Evolutionary conservation across 257 asterid species (phyloP).

Genomic region (Solanum peruvianum): DNA sequence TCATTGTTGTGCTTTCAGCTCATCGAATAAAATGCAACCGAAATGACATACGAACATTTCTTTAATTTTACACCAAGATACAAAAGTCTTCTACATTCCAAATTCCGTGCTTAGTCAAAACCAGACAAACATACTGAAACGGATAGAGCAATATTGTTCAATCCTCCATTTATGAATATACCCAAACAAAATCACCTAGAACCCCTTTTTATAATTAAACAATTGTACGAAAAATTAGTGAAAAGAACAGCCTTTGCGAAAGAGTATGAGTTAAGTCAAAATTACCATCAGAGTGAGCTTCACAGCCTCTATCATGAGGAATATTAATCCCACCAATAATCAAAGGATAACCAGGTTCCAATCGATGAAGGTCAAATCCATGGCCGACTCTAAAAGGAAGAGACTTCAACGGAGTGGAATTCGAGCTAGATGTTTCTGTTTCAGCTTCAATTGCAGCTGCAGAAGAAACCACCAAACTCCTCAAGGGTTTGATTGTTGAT

Average conservation of each 20-base stretch:
- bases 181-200: neutral
- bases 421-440: slow-evolving; percentile 1
- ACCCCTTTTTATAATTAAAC: neutral
- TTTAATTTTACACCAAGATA: neutral
- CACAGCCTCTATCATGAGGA: slow-evolving; percentile 85
- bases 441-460: slow-evolving; percentile 36
- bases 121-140: neutral
- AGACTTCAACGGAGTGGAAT: slow-evolving; percentile 27
- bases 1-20: neutral
- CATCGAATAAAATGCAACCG: neutral
- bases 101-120: neutral
- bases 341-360: slow-evolving; percentile 85
- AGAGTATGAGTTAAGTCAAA: neutral
- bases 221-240: neutral
- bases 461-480: slow-evolving; percentile 5
- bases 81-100: neutral
- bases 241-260: neutral
- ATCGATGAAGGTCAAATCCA: slow-evolving; percentile 86
- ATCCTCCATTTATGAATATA: neutral
- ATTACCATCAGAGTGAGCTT: slow-evolving; percentile 94
- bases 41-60: neutral
- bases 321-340: slow-evolving; percentile 72
- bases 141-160: neutral
- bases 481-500: neutral
- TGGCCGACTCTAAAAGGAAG: slow-evolving; percentile 88